Percentiles rank a stretch among this genome's conserved stretches.
Evolutionary conservation across 1,284 basidiomycete genomes (phyloP).

Genomic region (Cutaneotrichosporon dermatis): DNA sequence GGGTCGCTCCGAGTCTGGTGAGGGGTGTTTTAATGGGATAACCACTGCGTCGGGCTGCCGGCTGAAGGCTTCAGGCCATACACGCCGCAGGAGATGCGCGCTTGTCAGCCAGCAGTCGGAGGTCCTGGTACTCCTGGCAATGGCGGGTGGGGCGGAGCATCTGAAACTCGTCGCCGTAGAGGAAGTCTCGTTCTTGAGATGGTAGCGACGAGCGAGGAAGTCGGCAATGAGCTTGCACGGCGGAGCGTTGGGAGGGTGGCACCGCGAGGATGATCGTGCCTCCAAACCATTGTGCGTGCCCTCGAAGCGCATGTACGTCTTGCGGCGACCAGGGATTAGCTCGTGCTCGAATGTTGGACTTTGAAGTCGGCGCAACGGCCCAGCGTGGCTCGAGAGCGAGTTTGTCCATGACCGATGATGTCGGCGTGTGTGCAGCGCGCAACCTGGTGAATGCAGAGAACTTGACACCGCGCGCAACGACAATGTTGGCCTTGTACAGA

Average conservation of each 20-base stretch:
- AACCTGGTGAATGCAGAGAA: conserved; percentile 80
- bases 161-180: conserved; percentile 91
- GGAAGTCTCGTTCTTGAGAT: conserved; percentile 90
- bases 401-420: conserved; percentile 92
- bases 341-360: conserved; percentile 93
- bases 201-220: conserved; percentile 83
- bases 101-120: conserved; percentile 25
- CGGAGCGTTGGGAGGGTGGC: conserved; percentile 72
- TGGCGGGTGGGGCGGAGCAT: conserved; percentile 58
- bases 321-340: conserved; percentile 81
- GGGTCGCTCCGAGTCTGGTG: too few species aligned
- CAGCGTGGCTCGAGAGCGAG: conserved; percentile 81
- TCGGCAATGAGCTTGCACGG: conserved; percentile 83
- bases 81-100: neutral
- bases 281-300: conserved; percentile 84
- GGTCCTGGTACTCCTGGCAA: conserved; percentile 37
- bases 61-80: too few species aligned
- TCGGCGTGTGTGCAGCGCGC: conserved; percentile 93
- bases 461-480: conserved; percentile 87
- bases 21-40: too few species aligned
- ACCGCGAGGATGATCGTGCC: conserved; percentile 89
- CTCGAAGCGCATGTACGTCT: conserved; percentile 96
- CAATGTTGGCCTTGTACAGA: conserved; percentile 80
- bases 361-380: conserved; percentile 85
- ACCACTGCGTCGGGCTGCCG: too few species aligned